Evolutionary conservation across 495 filamentous ascomycete genomes (phyloP).

Genomic region (Hyaloscypha finlandica): DNA sequence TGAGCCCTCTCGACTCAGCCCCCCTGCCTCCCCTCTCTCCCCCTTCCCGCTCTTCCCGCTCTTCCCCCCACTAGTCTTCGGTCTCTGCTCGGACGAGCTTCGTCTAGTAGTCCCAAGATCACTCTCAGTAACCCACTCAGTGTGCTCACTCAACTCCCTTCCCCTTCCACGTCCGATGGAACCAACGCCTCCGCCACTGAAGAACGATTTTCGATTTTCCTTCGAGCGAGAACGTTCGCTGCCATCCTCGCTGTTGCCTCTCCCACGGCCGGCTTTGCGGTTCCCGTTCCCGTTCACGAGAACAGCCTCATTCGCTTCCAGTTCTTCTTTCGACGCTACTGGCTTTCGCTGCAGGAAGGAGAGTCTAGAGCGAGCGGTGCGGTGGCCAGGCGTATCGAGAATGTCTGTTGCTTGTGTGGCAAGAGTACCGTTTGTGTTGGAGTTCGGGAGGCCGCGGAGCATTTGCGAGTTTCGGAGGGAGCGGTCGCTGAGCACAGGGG

Average conservation of each 20-base stretch:
- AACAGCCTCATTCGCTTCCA: constrained; percentile 2
- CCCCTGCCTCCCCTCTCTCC: not conserved
- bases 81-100: not conserved
- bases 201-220: constrained; percentile 11
- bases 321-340: not conserved
- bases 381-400: constrained; percentile 21
- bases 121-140: constrained; percentile 19
- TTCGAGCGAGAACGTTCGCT: constrained; percentile 11
- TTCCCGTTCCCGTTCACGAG: constrained; percentile 14
- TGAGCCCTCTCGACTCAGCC: constrained; percentile 11
- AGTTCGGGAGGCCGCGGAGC: constrained; percentile 9
- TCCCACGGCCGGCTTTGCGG: not conserved
- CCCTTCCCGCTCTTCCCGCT: not conserved
- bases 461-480: not conserved
- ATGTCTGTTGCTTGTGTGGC: constrained; percentile 22
- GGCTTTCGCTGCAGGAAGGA: constrained; percentile 9
- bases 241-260: not conserved
- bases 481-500: constrained; percentile 11
- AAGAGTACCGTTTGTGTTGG: constrained; percentile 26
- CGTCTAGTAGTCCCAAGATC: constrained; percentile 15
- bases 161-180: not conserved
- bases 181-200: not conserved
- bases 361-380: constrained; percentile 1
- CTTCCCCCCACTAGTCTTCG: constrained; percentile 1
- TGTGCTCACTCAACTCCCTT: constrained; percentile 21